Evolutionary conservation across 305 asterid genomes (phyloP).

Genomic region (Fraxinus ornus): DNA sequence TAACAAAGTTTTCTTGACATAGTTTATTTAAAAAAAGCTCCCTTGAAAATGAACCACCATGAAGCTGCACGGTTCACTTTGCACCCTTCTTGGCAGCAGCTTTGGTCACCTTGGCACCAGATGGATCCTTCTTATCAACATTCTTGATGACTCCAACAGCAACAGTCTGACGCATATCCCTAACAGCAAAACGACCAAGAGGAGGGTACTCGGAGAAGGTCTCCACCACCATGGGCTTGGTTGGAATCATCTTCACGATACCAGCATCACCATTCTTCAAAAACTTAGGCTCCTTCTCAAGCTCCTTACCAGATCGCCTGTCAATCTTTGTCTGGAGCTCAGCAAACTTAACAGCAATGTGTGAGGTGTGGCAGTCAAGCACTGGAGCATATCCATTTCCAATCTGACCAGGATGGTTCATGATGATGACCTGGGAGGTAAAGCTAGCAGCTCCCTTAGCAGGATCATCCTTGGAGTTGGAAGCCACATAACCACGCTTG

Average conservation of each 20-base stretch:
- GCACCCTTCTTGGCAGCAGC: slow-evolving; percentile 42
- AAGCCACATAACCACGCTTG: slow-evolving; percentile 24
- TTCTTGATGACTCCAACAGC: slow-evolving; percentile 37
- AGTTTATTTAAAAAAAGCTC: not conserved
- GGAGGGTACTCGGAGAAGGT: slow-evolving; percentile 22
- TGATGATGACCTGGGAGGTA: slow-evolving; percentile 26
- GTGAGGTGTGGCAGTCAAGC: not conserved
- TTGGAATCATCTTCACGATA: slow-evolving; percentile 25
- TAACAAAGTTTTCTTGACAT: not conserved
- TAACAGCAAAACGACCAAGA: slow-evolving; percentile 26
- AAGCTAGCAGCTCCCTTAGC: slow-evolving; percentile 23
- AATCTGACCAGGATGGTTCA: slow-evolving; percentile 30
- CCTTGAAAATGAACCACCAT: not conserved
- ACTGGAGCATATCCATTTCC: slow-evolving; percentile 1
- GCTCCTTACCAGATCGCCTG: not conserved
- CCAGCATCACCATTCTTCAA: slow-evolving; percentile 26
- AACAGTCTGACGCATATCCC: slow-evolving; percentile 42
- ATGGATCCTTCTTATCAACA: slow-evolving; percentile 39
- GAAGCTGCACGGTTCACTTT: slow-evolving; percentile 25
- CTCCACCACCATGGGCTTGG: slow-evolving; percentile 28
- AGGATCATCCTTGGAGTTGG: slow-evolving; percentile 23
- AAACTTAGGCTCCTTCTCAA: slow-evolving; percentile 28
- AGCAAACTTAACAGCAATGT: not conserved
- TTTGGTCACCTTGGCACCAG: slow-evolving; percentile 46
- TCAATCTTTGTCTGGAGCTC: not conserved